Percentiles rank a stretch among this genome's conserved stretches.
phyloP scores from a whole-genome alignment of 768 basidiomycete genomes.

The Russula sp. region DNA sequence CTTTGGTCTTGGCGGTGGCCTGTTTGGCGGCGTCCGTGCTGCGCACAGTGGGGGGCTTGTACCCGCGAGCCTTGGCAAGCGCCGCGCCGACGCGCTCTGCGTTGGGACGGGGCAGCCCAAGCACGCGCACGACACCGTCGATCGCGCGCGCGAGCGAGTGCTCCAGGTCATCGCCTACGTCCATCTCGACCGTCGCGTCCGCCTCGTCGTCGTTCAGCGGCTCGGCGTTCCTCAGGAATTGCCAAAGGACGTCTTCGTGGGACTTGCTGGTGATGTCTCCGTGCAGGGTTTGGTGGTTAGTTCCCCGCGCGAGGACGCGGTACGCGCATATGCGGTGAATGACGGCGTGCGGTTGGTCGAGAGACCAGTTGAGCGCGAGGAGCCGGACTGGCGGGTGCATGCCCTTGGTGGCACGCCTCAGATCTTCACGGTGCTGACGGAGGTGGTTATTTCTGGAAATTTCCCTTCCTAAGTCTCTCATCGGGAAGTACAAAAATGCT shows the following conservation, averaged over 20 bases:
- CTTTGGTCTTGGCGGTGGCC: slow-evolving; percentile 7
- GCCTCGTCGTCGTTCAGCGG: slow-evolving; percentile 57
- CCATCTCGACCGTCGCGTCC: slow-evolving; percentile 62
- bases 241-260: slow-evolving; percentile 80
- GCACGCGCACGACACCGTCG: slow-evolving; percentile 44
- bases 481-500: neutral
- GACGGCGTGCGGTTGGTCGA: neutral
- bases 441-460: slow-evolving; percentile 59
- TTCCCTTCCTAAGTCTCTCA: neutral
- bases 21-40: slow-evolving; percentile 28
- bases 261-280: slow-evolving; percentile 42
- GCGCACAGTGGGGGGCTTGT: slow-evolving; percentile 34
- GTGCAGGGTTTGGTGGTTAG: slow-evolving; percentile 77
- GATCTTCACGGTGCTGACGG: slow-evolving; percentile 28
- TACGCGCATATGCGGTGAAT: slow-evolving; percentile 59
- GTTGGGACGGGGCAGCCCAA: slow-evolving; percentile 47
- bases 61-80: slow-evolving; percentile 35
- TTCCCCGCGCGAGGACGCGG: slow-evolving; percentile 67
- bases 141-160: slow-evolving; percentile 51
- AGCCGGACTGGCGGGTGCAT: slow-evolving; percentile 54
- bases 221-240: slow-evolving; percentile 61
- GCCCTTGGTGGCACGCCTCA: slow-evolving; percentile 47
- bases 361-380: slow-evolving; percentile 38
- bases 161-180: slow-evolving; percentile 47
- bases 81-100: slow-evolving; percentile 50